Evolutionary conservation across 441 rosid genomes (phyloP), one percentile per base, ranked within the genome.

Genomic region (Geranium incanum): DNA sequence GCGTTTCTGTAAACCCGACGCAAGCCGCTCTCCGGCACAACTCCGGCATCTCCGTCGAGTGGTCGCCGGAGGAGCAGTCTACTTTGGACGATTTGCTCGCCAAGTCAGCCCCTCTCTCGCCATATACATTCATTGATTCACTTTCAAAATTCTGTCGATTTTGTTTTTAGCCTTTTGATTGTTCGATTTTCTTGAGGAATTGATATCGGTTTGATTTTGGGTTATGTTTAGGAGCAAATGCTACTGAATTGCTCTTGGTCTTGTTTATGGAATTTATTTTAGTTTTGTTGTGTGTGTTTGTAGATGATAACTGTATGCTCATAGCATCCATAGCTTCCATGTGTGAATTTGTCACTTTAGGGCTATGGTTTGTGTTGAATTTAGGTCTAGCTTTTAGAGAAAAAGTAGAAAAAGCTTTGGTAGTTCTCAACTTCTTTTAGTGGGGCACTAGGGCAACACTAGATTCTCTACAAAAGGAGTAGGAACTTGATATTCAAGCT

Each of bases 31-130:
- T 89, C 79, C 78, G 83, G 76, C 96, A 89, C 84, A 76, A 81
- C 70, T 78, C 93, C 18, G 91, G 91, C 74, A 83, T 89, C 78
- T 79, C 86, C 72, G 68, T 73, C 12, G 91, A 88, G 38, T 89
- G 96, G 96, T 86, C 82, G 69, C 65, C 81, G 8, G 91, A 89
- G 1, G 96, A 89, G 69, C 91, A 89, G 78, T 84, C 87, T 7
- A 70, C 82, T 38, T 84, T 89, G 68, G 93, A 89, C 59, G 91
- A 89, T 71, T 86, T 88, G 72, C 86, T 86, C 12, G 5, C 77
- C 38, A 85, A 85, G 96, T 88, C 74, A 64, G 66, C 66, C 0
- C 50, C 23, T 71, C 21, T 33, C 23, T 36, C 0, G 21, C 21
- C 21, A 21, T 21, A 21, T 21, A 21, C 21, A 21, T 21, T 21